Base-by-base conservation (phyloP, 1,284 basidiomycete species). In the Wallemia ichthyophaga region DNA sequence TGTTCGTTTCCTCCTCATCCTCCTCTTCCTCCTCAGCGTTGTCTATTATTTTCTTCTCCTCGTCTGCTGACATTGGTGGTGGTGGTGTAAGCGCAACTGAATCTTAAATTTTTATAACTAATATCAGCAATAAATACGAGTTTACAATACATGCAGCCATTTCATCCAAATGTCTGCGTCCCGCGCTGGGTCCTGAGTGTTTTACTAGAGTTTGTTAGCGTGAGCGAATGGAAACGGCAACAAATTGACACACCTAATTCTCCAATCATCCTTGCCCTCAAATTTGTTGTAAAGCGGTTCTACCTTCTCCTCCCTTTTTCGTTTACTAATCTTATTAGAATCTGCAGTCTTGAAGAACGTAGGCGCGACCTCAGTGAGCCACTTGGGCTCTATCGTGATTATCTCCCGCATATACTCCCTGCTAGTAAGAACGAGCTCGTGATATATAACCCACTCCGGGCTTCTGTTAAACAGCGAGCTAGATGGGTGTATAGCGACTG, bases 331-430 rank as follows among this genome's bases (percentile, higher is more conserved):
- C 71, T 89, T 89, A 72, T 88, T 84, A 58, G 80, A 82, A 69
- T 96, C 91, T 1, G 92, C 89, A 55, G 94, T 84, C 70, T 85
- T 84, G 82, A 98, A 99, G 77, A 95, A 96, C 60, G 86, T 83
- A 7, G 92, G 92, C 13, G 94, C 92, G 24, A 95, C 91, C 68
- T 98, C 92, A 5, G 92, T 85, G 17, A 98, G 78, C 94, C 94
- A 99, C 71, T 95, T 94, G 1, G 94, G 91, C 69, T 98, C 94
- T 61, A 99, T 81, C 0, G 88, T 86, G 1, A 88, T 95, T 26
- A 91, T 87, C 65, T 91, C 91, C 68, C 89, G 86, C 74, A 89
- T 94, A 70, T 96, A 96, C 71, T 95, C 91, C 62, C 81, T 76
- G 55, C 79, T 80, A 15, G 81, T 83, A 61, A 82, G 71, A 60